These are phyloP conservation scores for Thelephora ganbajun DNA, from an alignment of 768 basidiomycete genomes.

Conservation along the genomic window DNA sequence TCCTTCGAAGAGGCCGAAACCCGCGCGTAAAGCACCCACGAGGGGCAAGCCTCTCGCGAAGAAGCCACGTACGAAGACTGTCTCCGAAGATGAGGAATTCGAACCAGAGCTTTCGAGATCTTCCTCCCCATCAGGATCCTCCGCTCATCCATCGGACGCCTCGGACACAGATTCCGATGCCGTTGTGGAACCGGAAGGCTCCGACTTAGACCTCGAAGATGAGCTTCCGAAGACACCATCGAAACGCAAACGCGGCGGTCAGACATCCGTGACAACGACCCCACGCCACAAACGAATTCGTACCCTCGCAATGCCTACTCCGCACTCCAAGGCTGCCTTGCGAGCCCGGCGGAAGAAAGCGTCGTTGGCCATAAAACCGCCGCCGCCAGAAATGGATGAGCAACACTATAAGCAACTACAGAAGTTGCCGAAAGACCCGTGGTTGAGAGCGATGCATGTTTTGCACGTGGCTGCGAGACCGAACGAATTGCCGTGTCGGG, in stretches of 20 bases:
- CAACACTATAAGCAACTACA: constrained; percentile 24
- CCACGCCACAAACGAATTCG: constrained; percentile 6
- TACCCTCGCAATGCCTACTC: constrained; percentile 49
- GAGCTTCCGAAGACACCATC: neutral
- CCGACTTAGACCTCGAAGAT: neutral
- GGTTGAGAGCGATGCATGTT: constrained; percentile 79
- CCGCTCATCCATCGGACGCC: neutral
- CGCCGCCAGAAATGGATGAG: constrained; percentile 20
- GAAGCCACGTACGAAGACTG: neutral
- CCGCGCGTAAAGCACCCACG: neutral
- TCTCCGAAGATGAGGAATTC: neutral
- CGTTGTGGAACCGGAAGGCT: neutral
- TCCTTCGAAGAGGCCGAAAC: neutral
- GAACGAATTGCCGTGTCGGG: constrained; percentile 78
- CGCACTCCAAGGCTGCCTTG: constrained; percentile 61
- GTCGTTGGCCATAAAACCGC: constrained; percentile 22
- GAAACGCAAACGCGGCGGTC: neutral
- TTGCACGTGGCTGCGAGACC: constrained; percentile 90
- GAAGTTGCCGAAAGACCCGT: constrained; percentile 60
- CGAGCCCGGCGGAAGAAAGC: constrained; percentile 28
- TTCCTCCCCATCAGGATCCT: no score
- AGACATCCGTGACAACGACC: neutral
- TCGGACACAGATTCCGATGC: neutral
- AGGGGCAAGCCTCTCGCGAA: neutral
- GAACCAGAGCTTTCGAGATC: no score